phyloP scores from a whole-genome alignment of 352 stramenopile genomes.

The Blastocystis sp. region DNA sequence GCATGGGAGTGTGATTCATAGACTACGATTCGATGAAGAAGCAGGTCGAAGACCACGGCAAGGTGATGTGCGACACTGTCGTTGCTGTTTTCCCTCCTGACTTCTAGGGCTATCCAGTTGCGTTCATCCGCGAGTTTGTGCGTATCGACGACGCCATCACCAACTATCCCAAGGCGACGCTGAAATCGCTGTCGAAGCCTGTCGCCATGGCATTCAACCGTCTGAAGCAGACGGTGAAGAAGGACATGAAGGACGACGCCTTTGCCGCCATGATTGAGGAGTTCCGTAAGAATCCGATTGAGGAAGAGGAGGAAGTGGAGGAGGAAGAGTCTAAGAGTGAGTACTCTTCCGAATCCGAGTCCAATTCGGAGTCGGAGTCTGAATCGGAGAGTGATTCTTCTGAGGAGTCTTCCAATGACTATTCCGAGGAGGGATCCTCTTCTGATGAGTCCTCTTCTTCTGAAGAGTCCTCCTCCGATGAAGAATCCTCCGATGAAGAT shows the following conservation, averaged over 20 bases:
- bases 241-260: slow-evolving; percentile 45
- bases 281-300: slow-evolving; percentile 27
- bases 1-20: background rate
- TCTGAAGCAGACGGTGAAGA: slow-evolving; percentile 58
- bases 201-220: slow-evolving; percentile 58
- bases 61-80: slow-evolving; percentile 46
- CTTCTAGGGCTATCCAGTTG: slow-evolving; percentile 23
- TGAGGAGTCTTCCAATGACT: slow-evolving; percentile 1
- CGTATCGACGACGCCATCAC: slow-evolving; percentile 36
- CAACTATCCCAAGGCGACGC: background rate
- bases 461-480: background rate
- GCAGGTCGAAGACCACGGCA: slow-evolving; percentile 43
- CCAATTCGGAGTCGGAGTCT: slow-evolving; percentile 6
- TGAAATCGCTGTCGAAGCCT: slow-evolving; percentile 15
- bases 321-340: background rate
- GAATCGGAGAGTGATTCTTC: slow-evolving; percentile 20
- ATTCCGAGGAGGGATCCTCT: too few relatives aligned
- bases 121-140: slow-evolving; percentile 35
- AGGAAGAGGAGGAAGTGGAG: slow-evolving; percentile 10
- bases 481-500: too few relatives aligned
- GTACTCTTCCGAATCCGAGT: slow-evolving; percentile 17
- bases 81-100: background rate
- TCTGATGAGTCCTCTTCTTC: too few relatives aligned
- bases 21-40: slow-evolving; percentile 64
- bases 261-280: background rate